These are phyloP conservation scores for Cajanus cajan DNA, from an alignment of 306 rosid species.

Conservation along the genomic window DNA sequence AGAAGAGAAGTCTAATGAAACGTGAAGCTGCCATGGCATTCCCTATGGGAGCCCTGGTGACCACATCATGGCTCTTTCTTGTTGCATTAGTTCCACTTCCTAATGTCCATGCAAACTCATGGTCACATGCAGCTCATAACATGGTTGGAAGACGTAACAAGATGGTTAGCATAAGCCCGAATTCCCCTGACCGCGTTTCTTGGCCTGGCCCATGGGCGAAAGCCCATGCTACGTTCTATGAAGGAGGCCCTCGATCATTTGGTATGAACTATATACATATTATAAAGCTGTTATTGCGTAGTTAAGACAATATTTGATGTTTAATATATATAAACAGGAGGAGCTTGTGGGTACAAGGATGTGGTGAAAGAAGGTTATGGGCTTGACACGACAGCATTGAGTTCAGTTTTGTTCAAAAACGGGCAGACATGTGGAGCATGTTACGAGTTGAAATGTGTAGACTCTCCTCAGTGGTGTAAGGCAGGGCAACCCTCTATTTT, in stretches of 20 bases:
- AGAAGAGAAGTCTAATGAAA: neutral
- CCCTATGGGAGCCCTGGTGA: conserved; percentile 27
- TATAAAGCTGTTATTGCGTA: no score
- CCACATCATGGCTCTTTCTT: conserved; percentile 26
- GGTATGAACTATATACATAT: conserved; percentile 53
- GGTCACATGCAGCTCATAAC: conserved; percentile 27
- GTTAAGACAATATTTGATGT: no score
- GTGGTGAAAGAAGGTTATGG: conserved; percentile 77
- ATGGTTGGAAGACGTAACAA: neutral
- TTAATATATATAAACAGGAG: conserved; percentile 51
- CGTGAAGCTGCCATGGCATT: conserved; percentile 13
- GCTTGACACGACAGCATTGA: conserved; percentile 62
- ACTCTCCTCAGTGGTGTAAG: conserved; percentile 56
- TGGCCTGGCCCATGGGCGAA: conserved; percentile 54
- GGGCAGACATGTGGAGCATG: conserved; percentile 78
- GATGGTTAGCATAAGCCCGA: neutral
- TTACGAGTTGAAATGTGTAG: conserved; percentile 59
- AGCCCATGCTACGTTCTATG: conserved; percentile 80
- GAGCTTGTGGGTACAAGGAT: conserved; percentile 82
- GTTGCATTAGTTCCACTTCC: neutral
- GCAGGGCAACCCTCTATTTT: conserved; percentile 40
- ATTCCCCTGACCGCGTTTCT: neutral
- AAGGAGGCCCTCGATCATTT: conserved; percentile 53
- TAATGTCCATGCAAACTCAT: conserved; percentile 27
- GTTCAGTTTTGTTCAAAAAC: conserved; percentile 53